Evolutionary conservation across 1,284 basidiomycete species (phyloP).

Genomic region (Amylostereum areolatum): DNA sequence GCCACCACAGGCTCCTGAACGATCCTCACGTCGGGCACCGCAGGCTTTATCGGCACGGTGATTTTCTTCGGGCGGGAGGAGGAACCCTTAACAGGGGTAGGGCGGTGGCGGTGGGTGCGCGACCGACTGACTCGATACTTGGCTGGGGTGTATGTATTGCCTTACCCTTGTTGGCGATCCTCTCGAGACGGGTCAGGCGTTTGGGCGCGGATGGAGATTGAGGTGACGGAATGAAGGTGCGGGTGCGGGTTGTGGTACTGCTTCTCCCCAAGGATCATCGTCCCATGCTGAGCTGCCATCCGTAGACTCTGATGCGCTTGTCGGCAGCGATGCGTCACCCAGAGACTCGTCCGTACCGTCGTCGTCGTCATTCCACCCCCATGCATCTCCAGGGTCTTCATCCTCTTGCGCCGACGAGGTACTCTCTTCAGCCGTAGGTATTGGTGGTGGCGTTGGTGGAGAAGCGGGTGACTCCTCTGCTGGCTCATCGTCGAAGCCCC

Average conservation of each 20-base stretch:
- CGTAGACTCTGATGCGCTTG: constrained; percentile 2
- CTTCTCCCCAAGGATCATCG: constrained; percentile 61
- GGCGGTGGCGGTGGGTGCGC: constrained; percentile 18
- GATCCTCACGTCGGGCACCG: neutral
- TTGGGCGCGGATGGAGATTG: constrained; percentile 31
- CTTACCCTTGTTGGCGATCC: constrained; percentile 48
- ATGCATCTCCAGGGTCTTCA: constrained; percentile 47
- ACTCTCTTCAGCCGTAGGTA: neutral
- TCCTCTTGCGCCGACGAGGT: neutral
- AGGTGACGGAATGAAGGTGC: constrained; percentile 21
- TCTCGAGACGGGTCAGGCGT: constrained; percentile 52
- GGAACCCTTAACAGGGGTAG: constrained; percentile 14
- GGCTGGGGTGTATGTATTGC: constrained; percentile 13
- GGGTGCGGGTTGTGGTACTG: constrained; percentile 15
- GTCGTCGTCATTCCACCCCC: constrained; percentile 61
- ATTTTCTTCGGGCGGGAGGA: constrained; percentile 4
- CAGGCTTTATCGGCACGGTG: constrained; percentile 6
- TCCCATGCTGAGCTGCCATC: constrained; percentile 40
- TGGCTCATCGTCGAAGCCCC: constrained; percentile 49
- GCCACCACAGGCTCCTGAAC: neutral
- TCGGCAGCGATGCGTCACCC: constrained; percentile 2
- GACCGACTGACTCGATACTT: constrained; percentile 14
- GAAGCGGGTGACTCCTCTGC: constrained; percentile 16
- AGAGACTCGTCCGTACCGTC: constrained; percentile 12
- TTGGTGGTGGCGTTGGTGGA: constrained; percentile 14